Conservation (phyloP, 2,329 filamentous ascomycete genomes). For the Xylaria sp. region DNA sequence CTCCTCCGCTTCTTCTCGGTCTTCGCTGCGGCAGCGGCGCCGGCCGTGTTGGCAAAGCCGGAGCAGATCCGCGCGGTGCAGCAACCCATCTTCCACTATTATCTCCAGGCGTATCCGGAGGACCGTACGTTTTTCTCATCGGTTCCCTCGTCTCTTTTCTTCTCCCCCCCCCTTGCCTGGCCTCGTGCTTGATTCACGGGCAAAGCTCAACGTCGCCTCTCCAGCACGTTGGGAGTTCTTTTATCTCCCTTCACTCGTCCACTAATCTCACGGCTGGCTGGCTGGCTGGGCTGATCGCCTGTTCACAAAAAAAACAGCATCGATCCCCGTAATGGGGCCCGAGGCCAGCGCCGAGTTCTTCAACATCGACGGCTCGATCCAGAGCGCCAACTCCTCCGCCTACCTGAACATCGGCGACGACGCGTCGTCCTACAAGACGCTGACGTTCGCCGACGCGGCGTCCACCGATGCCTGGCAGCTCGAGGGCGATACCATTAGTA, state of each 20-base stretch:
- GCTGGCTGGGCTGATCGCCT: no score
- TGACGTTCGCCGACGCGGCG: slow-evolving; percentile 46
- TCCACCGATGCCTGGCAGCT: slow-evolving; percentile 54
- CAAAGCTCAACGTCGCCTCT: no score
- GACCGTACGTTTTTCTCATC: slow-evolving; percentile 39
- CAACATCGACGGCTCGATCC: slow-evolving; percentile 52
- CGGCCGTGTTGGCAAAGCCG: slow-evolving; percentile 41
- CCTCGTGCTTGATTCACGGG: background rate
- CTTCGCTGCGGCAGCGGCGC: slow-evolving; percentile 12
- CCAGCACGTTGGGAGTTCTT: no score
- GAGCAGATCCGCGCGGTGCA: slow-evolving; percentile 54
- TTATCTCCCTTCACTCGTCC: no score
- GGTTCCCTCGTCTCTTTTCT: background rate
- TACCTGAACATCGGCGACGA: slow-evolving; percentile 53
- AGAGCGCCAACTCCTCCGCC: slow-evolving; percentile 49
- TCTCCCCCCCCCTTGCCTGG: background rate
- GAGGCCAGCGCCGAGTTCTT: slow-evolving; percentile 52
- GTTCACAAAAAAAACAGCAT: slow-evolving; percentile 38
- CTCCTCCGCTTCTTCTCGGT: slow-evolving; percentile 9
- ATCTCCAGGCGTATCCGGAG: slow-evolving; percentile 50
- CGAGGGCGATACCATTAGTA: slow-evolving; percentile 40
- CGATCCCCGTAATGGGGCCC: slow-evolving; percentile 54
- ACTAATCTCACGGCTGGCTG: no score
- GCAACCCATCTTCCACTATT: slow-evolving; percentile 55
- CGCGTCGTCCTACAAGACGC: slow-evolving; percentile 54